Evolutionary conservation across 2,329 filamentous ascomycete species (phyloP).

Genomic region (Elsinoe arachidis): DNA sequence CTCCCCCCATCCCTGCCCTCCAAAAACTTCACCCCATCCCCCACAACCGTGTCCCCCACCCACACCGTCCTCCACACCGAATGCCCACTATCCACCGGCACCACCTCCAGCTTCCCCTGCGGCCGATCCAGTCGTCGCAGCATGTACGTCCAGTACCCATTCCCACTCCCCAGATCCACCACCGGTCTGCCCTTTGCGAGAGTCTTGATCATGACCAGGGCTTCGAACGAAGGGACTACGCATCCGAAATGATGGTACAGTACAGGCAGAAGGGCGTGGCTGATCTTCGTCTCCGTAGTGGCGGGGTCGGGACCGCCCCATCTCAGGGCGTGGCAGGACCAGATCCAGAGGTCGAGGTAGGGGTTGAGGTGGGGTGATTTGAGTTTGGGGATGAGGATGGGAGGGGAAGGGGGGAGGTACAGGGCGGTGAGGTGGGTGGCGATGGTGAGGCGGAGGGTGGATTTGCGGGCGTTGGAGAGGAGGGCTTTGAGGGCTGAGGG

Average conservation of each 20-base stretch:
- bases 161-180: slow-evolving; percentile 61
- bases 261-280: slow-evolving; percentile 62
- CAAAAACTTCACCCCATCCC: slow-evolving; percentile 54
- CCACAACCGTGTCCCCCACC: slow-evolving; percentile 56
- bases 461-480: slow-evolving; percentile 56
- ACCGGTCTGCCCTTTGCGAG: slow-evolving; percentile 46
- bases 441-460: slow-evolving; percentile 50
- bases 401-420: slow-evolving; percentile 41
- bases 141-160: slow-evolving; percentile 69
- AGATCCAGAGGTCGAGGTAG: slow-evolving; percentile 59
- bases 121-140: slow-evolving; percentile 50
- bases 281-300: slow-evolving; percentile 45
- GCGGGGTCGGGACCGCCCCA: slow-evolving; percentile 53
- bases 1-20: slow-evolving; percentile 38
- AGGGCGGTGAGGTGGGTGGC: slow-evolving; percentile 48
- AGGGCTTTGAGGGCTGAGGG: slow-evolving; percentile 55
- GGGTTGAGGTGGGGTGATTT: slow-evolving; percentile 51
- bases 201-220: slow-evolving; percentile 51
- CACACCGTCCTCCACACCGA: slow-evolving; percentile 61
- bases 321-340: slow-evolving; percentile 55
- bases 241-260: slow-evolving; percentile 76
- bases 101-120: slow-evolving; percentile 34
- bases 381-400: slow-evolving; percentile 31
- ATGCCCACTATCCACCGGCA: slow-evolving; percentile 58
- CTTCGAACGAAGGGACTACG: slow-evolving; percentile 59